Conservation (phyloP, 352 stramenopile genomes). For the Phytophthora rubi region DNA sequence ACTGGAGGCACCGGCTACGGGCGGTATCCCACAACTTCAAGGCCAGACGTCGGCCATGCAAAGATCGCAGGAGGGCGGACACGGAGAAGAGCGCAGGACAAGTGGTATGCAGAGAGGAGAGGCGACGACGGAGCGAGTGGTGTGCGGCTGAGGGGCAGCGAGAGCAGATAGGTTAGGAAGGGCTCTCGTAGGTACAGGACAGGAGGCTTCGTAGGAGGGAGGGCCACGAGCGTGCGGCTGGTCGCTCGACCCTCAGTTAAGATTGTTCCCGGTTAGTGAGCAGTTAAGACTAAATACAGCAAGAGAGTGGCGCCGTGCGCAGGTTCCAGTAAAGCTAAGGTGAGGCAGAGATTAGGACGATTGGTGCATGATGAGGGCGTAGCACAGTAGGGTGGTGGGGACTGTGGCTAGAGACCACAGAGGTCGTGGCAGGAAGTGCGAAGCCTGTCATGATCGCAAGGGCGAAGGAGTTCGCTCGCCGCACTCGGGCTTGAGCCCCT, state of each 20-base stretch:
- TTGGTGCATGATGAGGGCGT: not conserved
- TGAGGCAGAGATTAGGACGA: not conserved
- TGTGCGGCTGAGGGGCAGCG: not conserved
- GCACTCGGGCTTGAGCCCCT: too few relatives aligned
- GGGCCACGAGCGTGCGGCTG: not conserved
- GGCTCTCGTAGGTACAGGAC: constrained; percentile 1
- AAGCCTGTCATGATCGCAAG: not conserved
- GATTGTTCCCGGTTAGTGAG: not conserved
- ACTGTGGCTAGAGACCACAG: constrained; percentile 1
- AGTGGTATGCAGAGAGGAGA: not conserved
- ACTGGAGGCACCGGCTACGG: not conserved
- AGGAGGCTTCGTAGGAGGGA: constrained; percentile 2
- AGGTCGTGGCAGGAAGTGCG: not conserved
- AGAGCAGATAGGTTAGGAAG: not conserved
- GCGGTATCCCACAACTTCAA: not conserved
- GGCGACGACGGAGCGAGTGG: not conserved
- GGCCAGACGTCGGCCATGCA: too few relatives aligned
- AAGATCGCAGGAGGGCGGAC: too few relatives aligned
- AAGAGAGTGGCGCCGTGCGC: constrained; percentile 1
- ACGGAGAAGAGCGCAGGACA: not conserved
- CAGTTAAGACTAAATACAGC: constrained; percentile 1
- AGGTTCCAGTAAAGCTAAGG: constrained; percentile 1
- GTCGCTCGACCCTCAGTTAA: too few relatives aligned
- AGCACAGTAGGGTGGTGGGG: not conserved
- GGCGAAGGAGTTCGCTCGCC: too few relatives aligned